Conservation (phyloP, 2,329 filamentous ascomycete species). For the Talaromyces sp. region DNA sequence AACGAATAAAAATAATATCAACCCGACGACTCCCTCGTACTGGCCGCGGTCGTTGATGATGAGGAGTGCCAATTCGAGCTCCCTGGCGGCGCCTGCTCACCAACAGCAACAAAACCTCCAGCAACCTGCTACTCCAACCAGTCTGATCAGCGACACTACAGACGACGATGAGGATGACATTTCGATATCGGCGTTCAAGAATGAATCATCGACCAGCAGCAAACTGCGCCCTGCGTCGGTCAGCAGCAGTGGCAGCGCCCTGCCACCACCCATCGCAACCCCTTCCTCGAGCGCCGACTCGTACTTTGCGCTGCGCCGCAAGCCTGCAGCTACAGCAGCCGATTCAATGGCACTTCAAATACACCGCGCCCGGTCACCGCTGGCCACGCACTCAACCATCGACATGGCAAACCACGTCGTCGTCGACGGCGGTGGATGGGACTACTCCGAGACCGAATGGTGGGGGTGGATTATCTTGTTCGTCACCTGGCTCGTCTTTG, state of each 20-base stretch:
- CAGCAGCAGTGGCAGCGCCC: slow-evolving; percentile 12
- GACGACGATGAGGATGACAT: slow-evolving; percentile 79
- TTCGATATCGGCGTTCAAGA: slow-evolving; percentile 53
- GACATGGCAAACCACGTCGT: slow-evolving; percentile 24
- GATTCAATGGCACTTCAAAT: slow-evolving; percentile 25
- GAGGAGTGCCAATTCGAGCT: slow-evolving; percentile 9
- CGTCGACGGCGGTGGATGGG: slow-evolving; percentile 51
- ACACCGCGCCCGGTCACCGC: slow-evolving; percentile 32
- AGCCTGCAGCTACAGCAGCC: slow-evolving; percentile 9
- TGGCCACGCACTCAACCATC: slow-evolving; percentile 26
- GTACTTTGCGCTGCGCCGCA: slow-evolving; percentile 47
- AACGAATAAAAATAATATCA: slow-evolving; percentile 2
- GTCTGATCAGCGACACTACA: slow-evolving; percentile 61
- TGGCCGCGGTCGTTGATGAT: slow-evolving; percentile 5
- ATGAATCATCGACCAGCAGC: slow-evolving; percentile 8
- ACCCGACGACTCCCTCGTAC: slow-evolving; percentile 3
- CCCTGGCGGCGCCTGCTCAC: slow-evolving; percentile 9
- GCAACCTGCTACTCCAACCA: slow-evolving; percentile 36
- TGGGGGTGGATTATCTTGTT: slow-evolving; percentile 94
- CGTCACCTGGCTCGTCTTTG: slow-evolving; percentile 92
- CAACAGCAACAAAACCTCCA: slow-evolving; percentile 23
- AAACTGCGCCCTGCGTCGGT: slow-evolving; percentile 14
- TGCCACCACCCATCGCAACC: slow-evolving; percentile 23
- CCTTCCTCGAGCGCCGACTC: slow-evolving; percentile 57
- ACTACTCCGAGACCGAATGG: slow-evolving; percentile 92